phyloP scores from a whole-genome alignment of 305 asterid genomes.

The Solanum hybrid region DNA sequence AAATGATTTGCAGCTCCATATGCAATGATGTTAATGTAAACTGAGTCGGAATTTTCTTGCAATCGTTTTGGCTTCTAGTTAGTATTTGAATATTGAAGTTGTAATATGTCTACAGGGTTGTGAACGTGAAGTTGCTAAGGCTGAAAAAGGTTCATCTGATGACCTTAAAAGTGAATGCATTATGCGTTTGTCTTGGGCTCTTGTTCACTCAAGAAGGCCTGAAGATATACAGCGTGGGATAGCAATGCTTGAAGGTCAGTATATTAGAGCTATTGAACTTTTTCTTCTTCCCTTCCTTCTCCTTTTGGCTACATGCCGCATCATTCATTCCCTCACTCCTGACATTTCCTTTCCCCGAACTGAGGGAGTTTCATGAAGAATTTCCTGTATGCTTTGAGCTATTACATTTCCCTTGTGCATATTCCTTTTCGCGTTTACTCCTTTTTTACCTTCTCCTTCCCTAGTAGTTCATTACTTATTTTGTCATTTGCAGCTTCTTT shows the following conservation, averaged over 20 bases:
- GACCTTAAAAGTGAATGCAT: constrained; percentile 64
- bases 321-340: not conserved
- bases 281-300: not conserved
- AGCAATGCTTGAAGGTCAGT: constrained; percentile 89
- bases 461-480: constrained; percentile 6
- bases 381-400: not conserved
- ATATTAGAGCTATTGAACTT: not conserved
- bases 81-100: not conserved
- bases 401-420: not conserved
- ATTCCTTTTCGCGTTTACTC: not conserved
- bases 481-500: constrained; percentile 42
- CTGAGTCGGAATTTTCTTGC: not conserved
- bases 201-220: constrained; percentile 76
- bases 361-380: not conserved
- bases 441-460: not conserved
- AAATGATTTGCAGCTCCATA: not conserved
- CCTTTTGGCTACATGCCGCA: not conserved
- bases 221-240: constrained; percentile 89
- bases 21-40: not conserved
- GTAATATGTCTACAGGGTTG: constrained; percentile 52
- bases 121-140: constrained; percentile 86
- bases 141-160: constrained; percentile 66
- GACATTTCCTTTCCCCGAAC: not conserved
- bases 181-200: constrained; percentile 96
- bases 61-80: not conserved